Evolutionary conservation across 768 basidiomycete genomes (phyloP).

Genomic region (Rhodosporidiobolus sp.): DNA sequence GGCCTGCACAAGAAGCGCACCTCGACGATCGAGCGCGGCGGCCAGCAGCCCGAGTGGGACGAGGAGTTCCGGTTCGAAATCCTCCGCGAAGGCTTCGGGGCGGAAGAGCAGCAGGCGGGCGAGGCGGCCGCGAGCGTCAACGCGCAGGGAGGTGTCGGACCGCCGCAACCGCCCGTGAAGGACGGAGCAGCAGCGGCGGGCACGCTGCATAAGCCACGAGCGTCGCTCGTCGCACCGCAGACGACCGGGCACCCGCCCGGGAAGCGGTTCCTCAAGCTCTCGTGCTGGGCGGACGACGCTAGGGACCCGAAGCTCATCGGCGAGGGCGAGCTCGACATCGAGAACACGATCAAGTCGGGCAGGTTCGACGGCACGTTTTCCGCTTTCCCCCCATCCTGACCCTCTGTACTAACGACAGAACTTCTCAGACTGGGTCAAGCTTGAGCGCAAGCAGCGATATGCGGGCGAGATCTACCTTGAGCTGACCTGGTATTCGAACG

Average conservation of each 20-base stretch:
- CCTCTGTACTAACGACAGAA: slow-evolving; percentile 43
- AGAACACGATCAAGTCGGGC: slow-evolving; percentile 73
- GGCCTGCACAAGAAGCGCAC: slow-evolving; percentile 68
- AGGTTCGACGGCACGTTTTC: slow-evolving; percentile 79
- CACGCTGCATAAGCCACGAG: slow-evolving; percentile 38
- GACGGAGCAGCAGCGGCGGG: slow-evolving; percentile 17
- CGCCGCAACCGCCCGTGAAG: slow-evolving; percentile 46
- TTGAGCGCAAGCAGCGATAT: slow-evolving; percentile 72
- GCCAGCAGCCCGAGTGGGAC: slow-evolving; percentile 92
- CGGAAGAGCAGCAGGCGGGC: slow-evolving; percentile 52
- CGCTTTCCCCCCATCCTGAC: not conserved
- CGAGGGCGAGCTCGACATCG: slow-evolving; percentile 68
- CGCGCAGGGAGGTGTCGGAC: slow-evolving; percentile 56
- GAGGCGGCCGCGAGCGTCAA: slow-evolving; percentile 39
- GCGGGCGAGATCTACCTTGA: slow-evolving; percentile 87
- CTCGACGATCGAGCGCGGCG: slow-evolving; percentile 73
- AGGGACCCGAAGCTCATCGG: slow-evolving; percentile 77
- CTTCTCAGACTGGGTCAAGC: slow-evolving; percentile 95
- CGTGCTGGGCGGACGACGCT: slow-evolving; percentile 76
- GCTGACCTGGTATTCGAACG: slow-evolving; percentile 77
- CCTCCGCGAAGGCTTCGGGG: slow-evolving; percentile 14
- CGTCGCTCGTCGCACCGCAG: slow-evolving; percentile 37
- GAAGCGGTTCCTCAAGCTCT: slow-evolving; percentile 60
- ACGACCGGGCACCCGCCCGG: slow-evolving; percentile 42
- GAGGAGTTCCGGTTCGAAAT: slow-evolving; percentile 80